These are phyloP conservation scores for Prillingera fragicola DNA, from an alignment of 1,284 basidiomycete genomes.

Conservation along the genomic window DNA sequence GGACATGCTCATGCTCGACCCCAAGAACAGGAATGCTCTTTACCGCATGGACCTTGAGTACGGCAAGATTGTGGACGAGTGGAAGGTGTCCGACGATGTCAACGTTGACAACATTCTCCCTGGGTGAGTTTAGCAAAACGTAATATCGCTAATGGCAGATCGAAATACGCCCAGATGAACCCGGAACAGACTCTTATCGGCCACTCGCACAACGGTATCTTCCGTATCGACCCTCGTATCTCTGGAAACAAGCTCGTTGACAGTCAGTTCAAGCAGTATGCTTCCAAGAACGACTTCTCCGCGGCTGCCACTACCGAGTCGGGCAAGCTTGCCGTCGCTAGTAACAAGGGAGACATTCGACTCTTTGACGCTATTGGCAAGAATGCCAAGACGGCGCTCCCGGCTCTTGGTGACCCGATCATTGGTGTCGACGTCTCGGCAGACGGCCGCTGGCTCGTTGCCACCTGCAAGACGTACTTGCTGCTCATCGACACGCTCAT, in stretches of 20 bases:
- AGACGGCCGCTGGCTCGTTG: conserved; percentile 90
- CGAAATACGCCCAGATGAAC: conserved; percentile 93
- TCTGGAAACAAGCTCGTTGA: conserved; percentile 90
- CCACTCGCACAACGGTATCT: conserved; percentile 79
- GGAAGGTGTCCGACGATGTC: conserved; percentile 89
- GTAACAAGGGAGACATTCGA: conserved; percentile 93
- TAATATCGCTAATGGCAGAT: conserved; percentile 39
- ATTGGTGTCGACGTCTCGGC: conserved; percentile 90
- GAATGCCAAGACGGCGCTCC: conserved; percentile 98
- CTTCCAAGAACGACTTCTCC: conserved; percentile 91
- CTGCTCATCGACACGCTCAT: conserved; percentile 94
- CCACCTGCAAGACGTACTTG: conserved; percentile 91
- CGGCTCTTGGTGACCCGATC: conserved; percentile 92
- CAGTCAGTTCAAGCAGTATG: conserved; percentile 93
- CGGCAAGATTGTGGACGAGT: conserved; percentile 97
- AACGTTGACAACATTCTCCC: conserved; percentile 84
- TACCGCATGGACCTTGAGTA: conserved; percentile 91
- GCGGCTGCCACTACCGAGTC: conserved; percentile 80
- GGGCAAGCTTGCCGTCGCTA: conserved; percentile 87
- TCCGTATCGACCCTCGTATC: conserved; percentile 92
- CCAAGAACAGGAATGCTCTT: conserved; percentile 72
- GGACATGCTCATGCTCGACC: conserved; percentile 92
- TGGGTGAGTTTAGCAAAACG: conserved; percentile 50
- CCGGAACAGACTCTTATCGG: conserved; percentile 90
- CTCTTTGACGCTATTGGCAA: conserved; percentile 95